Evolutionary conservation across 352 stramenopile genomes (phyloP), one percentile per base, ranked within the genome.

Genomic region (Pythium oligandrum): DNA sequence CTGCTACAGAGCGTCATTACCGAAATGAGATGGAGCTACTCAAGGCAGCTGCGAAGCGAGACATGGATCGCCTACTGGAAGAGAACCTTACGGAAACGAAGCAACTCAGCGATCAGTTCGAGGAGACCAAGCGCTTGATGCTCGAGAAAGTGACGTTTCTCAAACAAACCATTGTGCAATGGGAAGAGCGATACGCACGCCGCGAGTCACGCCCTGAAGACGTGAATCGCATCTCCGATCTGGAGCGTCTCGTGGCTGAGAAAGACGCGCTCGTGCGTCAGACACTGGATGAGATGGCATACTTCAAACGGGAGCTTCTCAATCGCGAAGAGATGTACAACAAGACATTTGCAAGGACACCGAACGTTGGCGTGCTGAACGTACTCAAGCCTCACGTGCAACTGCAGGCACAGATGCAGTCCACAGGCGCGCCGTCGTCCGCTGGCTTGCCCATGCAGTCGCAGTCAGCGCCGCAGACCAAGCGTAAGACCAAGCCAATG

Each of bases 291-390:
- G 90, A 97, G 58, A 95, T 97, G 85, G 75, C 81, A n/a, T 96
- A 93, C 59, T 93, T 96, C 59, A 96, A 97, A 70, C 77, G 86
- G 3, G 90, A 97, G 64, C 64, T 97, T 34, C 64, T 96, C 12
- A 97, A 97, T 53, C 88, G 90, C 11, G 90, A 97, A 58, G 86
- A 97, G 51, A 96, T 84, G 69, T 97, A 96, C 79, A 97, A 97
- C 71, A 96, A 96, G 49, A 95, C 90, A 1, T 97, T 97, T 38
- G 81, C 80, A 2, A 60, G 78, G 5, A 66, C 71, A 7, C 86
- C 87, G 0, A 96, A 96, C 40, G 88, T 97, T 3, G 90, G 90
- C 30, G 72, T 97, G 47, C 71, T 96, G 48, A 73, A 96, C 46
- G 89, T 97, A 47, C 68, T 96, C 35, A 91, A 90, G 54, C 78